Evolutionary conservation across 2,329 filamentous ascomycete genomes (phyloP), one percentile per base, ranked within the genome.

Genomic region (Pestalotiopsis sp.): DNA sequence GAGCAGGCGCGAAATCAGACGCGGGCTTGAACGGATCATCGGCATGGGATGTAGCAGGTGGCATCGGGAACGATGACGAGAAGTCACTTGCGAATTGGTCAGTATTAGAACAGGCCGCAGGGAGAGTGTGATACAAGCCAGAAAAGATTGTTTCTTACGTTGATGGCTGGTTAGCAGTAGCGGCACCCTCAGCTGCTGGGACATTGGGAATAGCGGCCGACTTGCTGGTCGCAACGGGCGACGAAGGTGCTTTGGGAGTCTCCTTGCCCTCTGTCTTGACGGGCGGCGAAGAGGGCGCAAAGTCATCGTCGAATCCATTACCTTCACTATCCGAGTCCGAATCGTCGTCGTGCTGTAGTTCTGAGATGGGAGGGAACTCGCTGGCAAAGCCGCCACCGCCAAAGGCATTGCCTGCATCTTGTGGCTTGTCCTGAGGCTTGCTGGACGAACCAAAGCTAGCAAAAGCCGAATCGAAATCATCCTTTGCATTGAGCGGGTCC

Each of bases 361-460:
- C 93, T n/a, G 92, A 91, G 70, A 98, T 97, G 0, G 95, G 96
- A 40, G 96, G 96, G 77, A 98, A 98, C 78, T 98, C 96, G 25
- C 89, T 86, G 76, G 90, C 87, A 74, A 93, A 92, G 67, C 81
- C 83, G 2, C 86, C 78, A 25, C 81, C 83, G 2, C 86, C 78
- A 23, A 83, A 83, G 2, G 82, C 76, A 70, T 86, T 86, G 49
- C 79, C 77, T n/a, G 79, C 76, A 14, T 83, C 83, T 20, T 80
- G 79, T 6, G 79, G 71, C 69, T 83, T 85, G 66, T 83, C 83
- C 70, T 84, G 84, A 64, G 78, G 80, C 74, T 87, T 88, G 73
- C 71, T 75, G 70, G 85, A 86, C 62, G 84, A 81, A 62, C 85
- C 84, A 74, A 96, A 95, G 68, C 90, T 91, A 58, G 92, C 92